Evolutionary conservation across 176 grass and related monocot genomes (phyloP).

Genomic region (Canna indica): DNA sequence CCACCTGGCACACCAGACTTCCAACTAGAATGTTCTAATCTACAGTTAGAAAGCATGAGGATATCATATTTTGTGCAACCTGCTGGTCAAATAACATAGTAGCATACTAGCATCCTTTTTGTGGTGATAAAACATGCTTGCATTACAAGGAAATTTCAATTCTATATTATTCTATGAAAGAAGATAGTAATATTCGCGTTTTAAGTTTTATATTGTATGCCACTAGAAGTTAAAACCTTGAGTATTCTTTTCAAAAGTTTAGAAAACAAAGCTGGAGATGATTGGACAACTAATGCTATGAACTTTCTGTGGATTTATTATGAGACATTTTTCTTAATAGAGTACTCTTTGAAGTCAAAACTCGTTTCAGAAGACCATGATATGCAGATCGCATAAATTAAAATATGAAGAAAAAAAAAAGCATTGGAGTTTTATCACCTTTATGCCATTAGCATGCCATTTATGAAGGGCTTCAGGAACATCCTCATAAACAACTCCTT

Average conservation of each 20-base stretch:
- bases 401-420: background rate
- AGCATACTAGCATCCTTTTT: background rate
- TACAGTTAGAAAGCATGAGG: background rate
- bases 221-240: too few relatives aligned
- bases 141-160: too few relatives aligned
- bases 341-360: background rate
- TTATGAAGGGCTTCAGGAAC: conserved; percentile 66
- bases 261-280: background rate
- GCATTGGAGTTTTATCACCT: conserved; percentile 36
- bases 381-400: background rate
- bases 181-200: too few relatives aligned
- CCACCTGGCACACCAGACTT: background rate
- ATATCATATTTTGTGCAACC: background rate
- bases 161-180: too few relatives aligned
- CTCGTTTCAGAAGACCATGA: background rate
- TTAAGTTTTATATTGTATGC: too few relatives aligned
- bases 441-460: conserved; percentile 65
- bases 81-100: background rate
- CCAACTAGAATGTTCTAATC: background rate
- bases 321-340: background rate
- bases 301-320: background rate
- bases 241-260: background rate
- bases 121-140: too few relatives aligned
- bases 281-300: background rate
- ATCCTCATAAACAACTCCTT: conserved; percentile 92